Evolutionary conservation across 1,139 yeast species (phyloP).

Genomic region (Casaregolazyma lundiana): DNA sequence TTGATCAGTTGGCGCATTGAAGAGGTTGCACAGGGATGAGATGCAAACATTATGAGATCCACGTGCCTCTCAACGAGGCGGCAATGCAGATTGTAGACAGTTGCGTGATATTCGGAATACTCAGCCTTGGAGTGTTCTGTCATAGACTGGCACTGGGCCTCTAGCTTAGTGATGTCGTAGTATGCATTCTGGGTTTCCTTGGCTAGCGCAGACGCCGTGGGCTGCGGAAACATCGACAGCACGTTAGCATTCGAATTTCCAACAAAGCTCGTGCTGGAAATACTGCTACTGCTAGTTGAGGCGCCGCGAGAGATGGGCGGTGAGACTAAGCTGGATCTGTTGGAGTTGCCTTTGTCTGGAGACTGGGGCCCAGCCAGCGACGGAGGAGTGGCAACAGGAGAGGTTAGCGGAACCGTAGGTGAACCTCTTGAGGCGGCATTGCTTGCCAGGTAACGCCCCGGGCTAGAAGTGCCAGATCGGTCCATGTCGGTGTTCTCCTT

Average conservation of each 20-base stretch:
- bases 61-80: constrained; percentile 27
- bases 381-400: background rate
- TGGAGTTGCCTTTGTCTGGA: background rate
- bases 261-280: background rate
- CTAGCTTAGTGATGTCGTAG: constrained; percentile 25
- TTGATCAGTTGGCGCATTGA: constrained; percentile 25
- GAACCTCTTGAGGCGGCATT: background rate
- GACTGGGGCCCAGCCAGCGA: background rate
- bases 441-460: background rate
- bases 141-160: constrained; percentile 20
- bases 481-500: background rate
- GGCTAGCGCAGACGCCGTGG: constrained; percentile 19
- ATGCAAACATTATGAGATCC: constrained; percentile 28
- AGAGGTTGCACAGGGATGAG: constrained; percentile 26
- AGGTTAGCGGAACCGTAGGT: background rate
- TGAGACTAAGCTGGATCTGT: background rate
- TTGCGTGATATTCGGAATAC: background rate
- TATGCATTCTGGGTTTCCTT: constrained; percentile 25
- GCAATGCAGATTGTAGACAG: constrained; percentile 19
- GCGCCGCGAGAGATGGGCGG: background rate
- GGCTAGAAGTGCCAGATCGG: background rate
- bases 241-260: too few species aligned
- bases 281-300: background rate
- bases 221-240: constrained; percentile 12
- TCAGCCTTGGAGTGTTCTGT: constrained; percentile 16